Base-by-base conservation (phyloP, 2,329 filamentous ascomycete species). In the Penicillium sp. region DNA sequence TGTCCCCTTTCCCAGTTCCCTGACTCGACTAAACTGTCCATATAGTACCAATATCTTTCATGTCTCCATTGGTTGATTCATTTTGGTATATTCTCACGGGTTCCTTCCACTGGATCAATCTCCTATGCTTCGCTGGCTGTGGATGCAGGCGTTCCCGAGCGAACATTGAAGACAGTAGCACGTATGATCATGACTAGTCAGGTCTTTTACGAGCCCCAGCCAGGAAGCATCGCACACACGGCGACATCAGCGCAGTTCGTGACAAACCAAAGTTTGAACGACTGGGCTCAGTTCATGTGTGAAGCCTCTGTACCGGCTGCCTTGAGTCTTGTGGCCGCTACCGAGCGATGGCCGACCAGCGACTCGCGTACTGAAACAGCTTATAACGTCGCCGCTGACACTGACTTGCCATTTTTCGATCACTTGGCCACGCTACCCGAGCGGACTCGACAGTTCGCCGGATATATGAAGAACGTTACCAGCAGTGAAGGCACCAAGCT, bases 361-460 rank as follows among this genome's bases (percentile, higher is more conserved):
- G 15, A 30, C 0, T 30, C 26, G 19, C 7, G 28, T 5, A 50
- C 26, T 2, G 45, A 50, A 26, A 50, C 45, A 8, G 45, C 45
- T 8, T n/a, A 50, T 13, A 47, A 47, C 8, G 26, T 50, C 26
- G 26, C 45, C 9, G 24, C 17, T 5, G 17, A 49, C 15, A 49
- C 45, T 5, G 24, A 26, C 24, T 28, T 49, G 24, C 45, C 45
- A 4, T 30, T 49, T 15, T 49, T 49, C 10, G 45, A 49, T 26
- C 45, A 49, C 15, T 49, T 49, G 45, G 26, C 22, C 24, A 49
- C 45, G 5, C 45, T 49, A 24, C 42, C 42, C 62, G 50, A 26
- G 72, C 80, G 42, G 12, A 45, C 42, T 8, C 17, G 38, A 42
- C 28, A 35, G 17, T 53, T 53, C 37, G 26, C 49, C 17, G n/a